Evolutionary conservation across 805 yeast genomes (phyloP).

Genomic region (Suhomyces vadensis): DNA sequence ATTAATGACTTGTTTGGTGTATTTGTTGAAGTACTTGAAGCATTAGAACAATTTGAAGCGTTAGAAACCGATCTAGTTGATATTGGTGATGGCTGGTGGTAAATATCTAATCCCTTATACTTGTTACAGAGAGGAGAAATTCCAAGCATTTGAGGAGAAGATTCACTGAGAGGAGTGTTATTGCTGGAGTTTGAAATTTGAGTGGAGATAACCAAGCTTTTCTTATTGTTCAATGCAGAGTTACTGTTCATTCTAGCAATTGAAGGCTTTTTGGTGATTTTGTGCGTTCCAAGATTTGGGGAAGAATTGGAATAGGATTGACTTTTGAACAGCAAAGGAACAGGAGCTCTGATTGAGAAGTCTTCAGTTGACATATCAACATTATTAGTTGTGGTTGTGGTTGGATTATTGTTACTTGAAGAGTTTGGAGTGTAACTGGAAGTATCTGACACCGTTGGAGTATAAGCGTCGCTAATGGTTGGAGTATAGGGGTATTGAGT

Average conservation of each 20-base stretch:
- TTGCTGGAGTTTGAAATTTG: constrained; percentile 8
- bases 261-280: constrained; percentile 19
- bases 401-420: constrained; percentile 8
- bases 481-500: constrained; percentile 19
- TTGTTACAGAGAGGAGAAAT: constrained; percentile 23
- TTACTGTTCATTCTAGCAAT: constrained; percentile 17
- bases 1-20: constrained; percentile 13
- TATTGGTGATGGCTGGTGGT: constrained; percentile 14
- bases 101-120: constrained; percentile 20
- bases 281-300: constrained; percentile 12
- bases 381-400: not conserved
- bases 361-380: not conserved
- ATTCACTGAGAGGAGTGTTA: constrained; percentile 11
- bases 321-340: constrained; percentile 8
- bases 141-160: constrained; percentile 15
- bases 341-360: constrained; percentile 9
- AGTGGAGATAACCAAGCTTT: constrained; percentile 17
- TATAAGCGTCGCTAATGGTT: constrained; percentile 18
- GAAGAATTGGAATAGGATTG: constrained; percentile 3
- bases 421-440: constrained; percentile 20
- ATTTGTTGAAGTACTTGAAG: constrained; percentile 10
- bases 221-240: constrained; percentile 14
- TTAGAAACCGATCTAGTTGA: constrained; percentile 15
- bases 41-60: constrained; percentile 14
- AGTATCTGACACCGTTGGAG: constrained; percentile 21